These are phyloP conservation scores for Pythium dissimile DNA, from an alignment of 352 stramenopile genomes.

Conservation along the genomic window DNA sequence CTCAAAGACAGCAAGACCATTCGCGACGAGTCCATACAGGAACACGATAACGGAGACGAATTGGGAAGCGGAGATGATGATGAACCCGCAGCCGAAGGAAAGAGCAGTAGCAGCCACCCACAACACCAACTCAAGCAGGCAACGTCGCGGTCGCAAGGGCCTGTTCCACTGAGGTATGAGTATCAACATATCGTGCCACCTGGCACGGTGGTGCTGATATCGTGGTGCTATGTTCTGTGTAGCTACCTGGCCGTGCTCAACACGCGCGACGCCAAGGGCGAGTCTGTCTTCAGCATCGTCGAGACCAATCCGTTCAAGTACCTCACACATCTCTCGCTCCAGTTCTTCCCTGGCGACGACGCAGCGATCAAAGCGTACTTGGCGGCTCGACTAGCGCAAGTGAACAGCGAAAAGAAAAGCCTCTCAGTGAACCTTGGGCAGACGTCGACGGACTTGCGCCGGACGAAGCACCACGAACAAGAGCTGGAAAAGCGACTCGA, in stretches of 20 bases:
- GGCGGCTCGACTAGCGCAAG: conserved; percentile 83
- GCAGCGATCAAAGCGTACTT: conserved; percentile 90
- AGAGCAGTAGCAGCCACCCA: not conserved
- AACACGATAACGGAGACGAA: not conserved
- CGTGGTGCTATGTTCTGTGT: not conserved
- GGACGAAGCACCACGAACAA: conserved; percentile 37
- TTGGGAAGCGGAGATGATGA: not conserved
- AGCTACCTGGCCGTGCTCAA: conserved; percentile 85
- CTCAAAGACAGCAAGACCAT: conserved; percentile 62
- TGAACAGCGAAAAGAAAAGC: conserved; percentile 45
- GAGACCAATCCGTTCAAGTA: conserved; percentile 95
- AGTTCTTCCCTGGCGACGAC: conserved; percentile 86
- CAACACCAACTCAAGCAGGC: conserved; percentile 13
- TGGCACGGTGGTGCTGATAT: not conserved
- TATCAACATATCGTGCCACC: not conserved
- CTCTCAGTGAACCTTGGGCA: conserved; percentile 40
- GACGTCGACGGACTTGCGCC: conserved; percentile 39
- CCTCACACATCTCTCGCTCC: conserved; percentile 90
- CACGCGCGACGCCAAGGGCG: conserved; percentile 52
- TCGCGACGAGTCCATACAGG: conserved; percentile 8
- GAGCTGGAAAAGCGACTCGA: conserved; percentile 54
- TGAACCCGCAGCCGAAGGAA: conserved; percentile 3
- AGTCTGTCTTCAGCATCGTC: conserved; percentile 89
- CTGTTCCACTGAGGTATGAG: conserved; percentile 55
- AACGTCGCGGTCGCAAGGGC: conserved; percentile 56